Conservation (phyloP, 2,329 filamentous ascomycete species). For the Alternaria sp. region DNA sequence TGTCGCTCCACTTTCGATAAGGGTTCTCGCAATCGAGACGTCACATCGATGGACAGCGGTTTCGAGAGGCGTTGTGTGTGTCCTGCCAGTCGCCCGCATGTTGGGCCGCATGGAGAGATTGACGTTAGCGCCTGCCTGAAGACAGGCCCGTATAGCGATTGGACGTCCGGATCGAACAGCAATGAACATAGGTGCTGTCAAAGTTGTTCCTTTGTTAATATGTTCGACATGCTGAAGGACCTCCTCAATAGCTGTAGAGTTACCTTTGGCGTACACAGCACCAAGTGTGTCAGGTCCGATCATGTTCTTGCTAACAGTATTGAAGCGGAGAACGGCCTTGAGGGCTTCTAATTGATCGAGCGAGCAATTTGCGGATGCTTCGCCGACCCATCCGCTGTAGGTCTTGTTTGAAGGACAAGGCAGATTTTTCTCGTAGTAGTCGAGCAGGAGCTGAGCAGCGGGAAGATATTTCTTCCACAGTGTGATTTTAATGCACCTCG, state of each 20-base stretch:
- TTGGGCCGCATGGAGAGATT: background rate
- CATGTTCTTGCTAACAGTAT: background rate
- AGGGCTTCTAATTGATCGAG: background rate
- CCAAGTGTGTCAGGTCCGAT: background rate
- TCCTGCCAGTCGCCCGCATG: background rate
- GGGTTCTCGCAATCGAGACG: rapidly evolving
- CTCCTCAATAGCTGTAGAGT: background rate
- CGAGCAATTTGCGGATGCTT: background rate
- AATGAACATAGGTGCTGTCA: background rate
- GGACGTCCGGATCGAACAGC: background rate
- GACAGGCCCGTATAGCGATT: background rate
- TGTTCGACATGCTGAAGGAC: background rate
- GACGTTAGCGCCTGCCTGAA: background rate
- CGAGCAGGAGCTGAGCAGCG: background rate
- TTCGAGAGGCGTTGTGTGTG: background rate
- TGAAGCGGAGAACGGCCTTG: background rate
- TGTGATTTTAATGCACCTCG: rapidly evolving
- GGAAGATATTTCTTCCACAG: background rate
- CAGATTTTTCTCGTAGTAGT: background rate
- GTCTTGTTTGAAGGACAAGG: background rate
- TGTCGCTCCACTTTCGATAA: background rate
- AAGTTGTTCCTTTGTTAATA: background rate
- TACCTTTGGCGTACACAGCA: background rate
- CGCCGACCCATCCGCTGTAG: background rate
- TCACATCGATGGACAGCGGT: background rate